Evolutionary conservation across 495 filamentous ascomycete genomes (phyloP).

Genomic region (Bryoglossum gracile): DNA sequence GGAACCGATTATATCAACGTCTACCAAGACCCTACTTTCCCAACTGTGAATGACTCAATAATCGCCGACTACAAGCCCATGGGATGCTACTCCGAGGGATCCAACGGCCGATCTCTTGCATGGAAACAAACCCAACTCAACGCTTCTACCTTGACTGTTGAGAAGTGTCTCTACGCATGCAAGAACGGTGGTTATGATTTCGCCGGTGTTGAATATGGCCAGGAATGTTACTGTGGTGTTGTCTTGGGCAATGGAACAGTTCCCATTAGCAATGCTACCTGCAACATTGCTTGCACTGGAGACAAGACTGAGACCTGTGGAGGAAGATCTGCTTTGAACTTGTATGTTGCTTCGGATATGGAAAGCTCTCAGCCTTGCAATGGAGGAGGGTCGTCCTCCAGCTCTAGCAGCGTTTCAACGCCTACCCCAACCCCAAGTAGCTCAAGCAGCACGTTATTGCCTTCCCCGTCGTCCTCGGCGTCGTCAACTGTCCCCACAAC

Average conservation of each 20-base stretch:
- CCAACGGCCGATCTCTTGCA: conserved; percentile 40
- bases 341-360: conserved; percentile 33
- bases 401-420: background rate
- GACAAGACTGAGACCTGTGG: conserved; percentile 39
- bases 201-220: conserved; percentile 43
- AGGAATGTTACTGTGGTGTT: conserved; percentile 30
- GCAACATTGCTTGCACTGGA: conserved; percentile 43
- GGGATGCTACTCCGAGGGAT: conserved; percentile 53
- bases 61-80: conserved; percentile 39
- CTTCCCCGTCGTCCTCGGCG: background rate
- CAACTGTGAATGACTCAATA: conserved; percentile 29
- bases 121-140: conserved; percentile 37
- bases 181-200: conserved; percentile 39
- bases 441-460: background rate
- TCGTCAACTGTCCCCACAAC: background rate
- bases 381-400: conserved; percentile 16
- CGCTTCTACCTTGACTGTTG: conserved; percentile 24
- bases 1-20: conserved; percentile 39
- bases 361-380: conserved; percentile 41
- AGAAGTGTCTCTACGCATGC: conserved; percentile 39
- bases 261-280: conserved; percentile 27
- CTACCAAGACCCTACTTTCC: conserved; percentile 47
- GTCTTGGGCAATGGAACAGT: conserved; percentile 37
- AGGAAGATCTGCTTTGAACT: conserved; percentile 33
- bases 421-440: conserved; percentile 9